Conservation (phyloP, 371 early-diverging fungal species). For the Mucor piriformis region DNA sequence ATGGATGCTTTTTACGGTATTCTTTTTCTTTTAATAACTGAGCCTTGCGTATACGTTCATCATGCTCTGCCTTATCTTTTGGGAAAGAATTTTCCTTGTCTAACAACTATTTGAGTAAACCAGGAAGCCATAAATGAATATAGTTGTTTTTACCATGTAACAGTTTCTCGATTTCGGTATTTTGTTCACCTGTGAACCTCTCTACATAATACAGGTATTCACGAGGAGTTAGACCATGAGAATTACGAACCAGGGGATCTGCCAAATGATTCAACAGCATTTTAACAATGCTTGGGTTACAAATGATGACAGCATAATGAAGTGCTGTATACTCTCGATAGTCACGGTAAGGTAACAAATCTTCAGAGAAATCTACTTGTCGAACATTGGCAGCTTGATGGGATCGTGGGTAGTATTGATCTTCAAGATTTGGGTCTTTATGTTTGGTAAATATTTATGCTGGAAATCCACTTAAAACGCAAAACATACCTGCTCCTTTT, state of each 20-base stretch:
- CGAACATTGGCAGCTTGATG: slow-evolving; percentile 50
- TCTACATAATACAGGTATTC: slow-evolving; percentile 56
- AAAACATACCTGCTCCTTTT: slow-evolving; percentile 44
- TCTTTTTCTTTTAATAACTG: slow-evolving; percentile 53
- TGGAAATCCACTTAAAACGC: not conserved
- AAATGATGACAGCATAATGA: slow-evolving; percentile 68
- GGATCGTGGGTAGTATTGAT: slow-evolving; percentile 51
- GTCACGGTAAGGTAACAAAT: slow-evolving; percentile 51
- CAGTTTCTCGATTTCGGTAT: slow-evolving; percentile 44
- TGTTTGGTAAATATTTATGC: not conserved
- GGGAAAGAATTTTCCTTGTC: slow-evolving; percentile 43
- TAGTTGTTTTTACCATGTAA: slow-evolving; percentile 37
- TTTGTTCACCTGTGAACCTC: slow-evolving; percentile 50
- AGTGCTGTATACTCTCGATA: slow-evolving; percentile 62
- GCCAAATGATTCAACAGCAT: slow-evolving; percentile 67
- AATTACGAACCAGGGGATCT: slow-evolving; percentile 51
- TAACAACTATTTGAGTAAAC: slow-evolving; percentile 6
- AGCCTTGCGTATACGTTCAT: slow-evolving; percentile 41
- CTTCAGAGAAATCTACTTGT: slow-evolving; percentile 49
- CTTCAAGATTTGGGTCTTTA: slow-evolving; percentile 49
- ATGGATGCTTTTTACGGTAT: slow-evolving; percentile 55
- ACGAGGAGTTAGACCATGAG: slow-evolving; percentile 48
- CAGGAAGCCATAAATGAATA: too few species aligned
- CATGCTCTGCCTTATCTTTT: slow-evolving; percentile 47
- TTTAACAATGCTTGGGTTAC: slow-evolving; percentile 56